Evolutionary conservation across 192 early-diverging fungal species (phyloP), one percentile per base, ranked within the genome.

Genomic region (Rhizophagus sp.): DNA sequence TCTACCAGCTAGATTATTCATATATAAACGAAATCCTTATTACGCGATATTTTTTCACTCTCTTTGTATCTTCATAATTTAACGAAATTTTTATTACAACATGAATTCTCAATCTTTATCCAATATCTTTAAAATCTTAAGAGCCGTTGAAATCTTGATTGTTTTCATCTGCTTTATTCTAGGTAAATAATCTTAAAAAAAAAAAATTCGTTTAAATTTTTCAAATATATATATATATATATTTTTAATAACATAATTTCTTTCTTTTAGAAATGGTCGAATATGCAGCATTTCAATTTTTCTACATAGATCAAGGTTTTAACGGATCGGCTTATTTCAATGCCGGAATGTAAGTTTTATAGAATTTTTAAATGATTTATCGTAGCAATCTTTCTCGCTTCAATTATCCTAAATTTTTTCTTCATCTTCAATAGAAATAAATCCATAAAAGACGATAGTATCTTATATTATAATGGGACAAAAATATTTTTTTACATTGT

Each of bases 181-280:
- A 67, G 65, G 65, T 67, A 30, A 1, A n/a, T n/a, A n/a, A n/a
- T n/a, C n/a, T n/a, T n/a, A n/a, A n/a, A n/a, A n/a, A n/a, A n/a
- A n/a, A n/a, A n/a, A n/a, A n/a, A n/a, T n/a, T n/a, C n/a, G n/a
- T n/a, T n/a, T n/a, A n/a, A 30, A 30, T 30, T 30, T 30, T 30
- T 30, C 30, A 30, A 30, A 1, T 30, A 30, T 30, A 1, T 30
- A 30, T 30, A 30, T 30, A 30, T 30, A 30, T 30, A 30, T 30
- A 30, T 30, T 1, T 30, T 1, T 30, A 67, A 67, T 30, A 17
- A 33, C 11, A 36, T 36, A 33, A 33, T 33, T 6, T 34, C 19
- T 34, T 24, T 67, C 1, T 67, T 24, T 47, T 70, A 70, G 68
- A 70, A 70, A 19, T 70, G 3, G 68, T 70, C 41, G 68, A 70